phyloP scores from a whole-genome alignment of 306 rosid species.

The Fragaria ananassa region DNA sequence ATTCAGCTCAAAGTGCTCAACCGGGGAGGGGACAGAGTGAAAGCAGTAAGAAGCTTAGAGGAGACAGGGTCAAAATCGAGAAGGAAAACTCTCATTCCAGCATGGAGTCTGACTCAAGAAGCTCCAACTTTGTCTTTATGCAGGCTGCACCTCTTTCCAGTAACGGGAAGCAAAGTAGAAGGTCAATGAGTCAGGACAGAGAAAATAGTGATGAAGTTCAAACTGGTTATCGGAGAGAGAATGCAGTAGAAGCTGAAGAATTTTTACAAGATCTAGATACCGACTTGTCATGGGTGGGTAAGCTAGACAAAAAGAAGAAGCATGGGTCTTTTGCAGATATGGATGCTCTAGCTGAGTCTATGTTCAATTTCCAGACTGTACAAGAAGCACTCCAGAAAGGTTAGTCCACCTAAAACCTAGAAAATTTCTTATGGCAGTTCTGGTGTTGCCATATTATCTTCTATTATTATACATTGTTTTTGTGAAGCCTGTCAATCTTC shows the following conservation, averaged over 20 bases:
- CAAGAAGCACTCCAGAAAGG: constrained; percentile 86
- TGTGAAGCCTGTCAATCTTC: not conserved
- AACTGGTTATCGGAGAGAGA: constrained; percentile 45
- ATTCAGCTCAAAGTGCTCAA: constrained; percentile 42
- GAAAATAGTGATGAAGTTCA: constrained; percentile 59
- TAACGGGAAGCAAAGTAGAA: constrained; percentile 60
- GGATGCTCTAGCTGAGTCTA: constrained; percentile 68
- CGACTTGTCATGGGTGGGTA: constrained; percentile 44
- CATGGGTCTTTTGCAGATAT: constrained; percentile 36
- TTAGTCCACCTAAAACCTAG: constrained; percentile 25
- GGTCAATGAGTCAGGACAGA: constrained; percentile 40
- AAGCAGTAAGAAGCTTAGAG: constrained; percentile 64
- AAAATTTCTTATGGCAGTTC: not conserved
- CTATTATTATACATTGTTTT: not conserved
- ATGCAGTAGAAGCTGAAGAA: constrained; percentile 49
- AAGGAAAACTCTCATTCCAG: constrained; percentile 76
- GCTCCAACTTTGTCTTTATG: constrained; percentile 56
- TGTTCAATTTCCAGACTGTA: constrained; percentile 61
- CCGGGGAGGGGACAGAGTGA: constrained; percentile 56
- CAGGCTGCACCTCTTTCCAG: constrained; percentile 44
- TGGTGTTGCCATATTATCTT: not conserved
- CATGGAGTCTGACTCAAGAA: constrained; percentile 90
- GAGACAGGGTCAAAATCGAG: constrained; percentile 55
- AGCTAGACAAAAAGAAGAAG: constrained; percentile 51
- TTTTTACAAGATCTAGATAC: constrained; percentile 42